phyloP scores from a whole-genome alignment of 768 basidiomycete species.

The Gloeopeniophorella convolvens region DNA sequence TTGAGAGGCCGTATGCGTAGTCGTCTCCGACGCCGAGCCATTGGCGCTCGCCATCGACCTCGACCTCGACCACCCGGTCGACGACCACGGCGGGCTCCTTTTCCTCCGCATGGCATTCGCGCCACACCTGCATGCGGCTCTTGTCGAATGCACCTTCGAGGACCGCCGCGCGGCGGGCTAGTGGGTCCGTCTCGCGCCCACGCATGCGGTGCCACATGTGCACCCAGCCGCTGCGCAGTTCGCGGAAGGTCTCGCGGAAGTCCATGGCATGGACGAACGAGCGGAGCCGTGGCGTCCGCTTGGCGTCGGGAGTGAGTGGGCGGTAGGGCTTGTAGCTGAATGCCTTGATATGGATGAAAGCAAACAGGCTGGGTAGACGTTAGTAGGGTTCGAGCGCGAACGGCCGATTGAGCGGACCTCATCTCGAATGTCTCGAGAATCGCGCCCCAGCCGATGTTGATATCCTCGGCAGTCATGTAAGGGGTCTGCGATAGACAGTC shows the following conservation, averaged over 20 bases:
- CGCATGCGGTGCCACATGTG: constrained; percentile 50
- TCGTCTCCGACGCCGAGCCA: constrained; percentile 47
- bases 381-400: background rate
- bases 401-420: constrained; percentile 41
- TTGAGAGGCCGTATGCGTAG: constrained; percentile 38
- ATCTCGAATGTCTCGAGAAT: constrained; percentile 69
- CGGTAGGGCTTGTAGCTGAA: constrained; percentile 65
- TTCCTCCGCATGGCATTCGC: constrained; percentile 1
- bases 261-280: constrained; percentile 61
- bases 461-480: constrained; percentile 69
- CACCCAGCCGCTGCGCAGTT: constrained; percentile 50
- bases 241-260: constrained; percentile 60
- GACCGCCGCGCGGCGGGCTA: constrained; percentile 38
- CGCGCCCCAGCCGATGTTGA: constrained; percentile 65
- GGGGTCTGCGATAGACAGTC: constrained; percentile 36
- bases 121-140: constrained; percentile 21
- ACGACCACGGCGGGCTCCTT: constrained; percentile 8
- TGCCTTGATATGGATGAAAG: constrained; percentile 63
- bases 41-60: constrained; percentile 41
- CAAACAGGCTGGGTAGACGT: constrained; percentile 47
- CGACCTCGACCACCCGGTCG: constrained; percentile 3
- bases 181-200: constrained; percentile 46
- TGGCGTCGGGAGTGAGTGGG: constrained; percentile 26
- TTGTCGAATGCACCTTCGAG: constrained; percentile 31
- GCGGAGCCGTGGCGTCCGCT: constrained; percentile 45